Base-by-base conservation (phyloP, 2,329 filamentous ascomycete genomes). In the Graphilbum ipis-grandicollis region DNA sequence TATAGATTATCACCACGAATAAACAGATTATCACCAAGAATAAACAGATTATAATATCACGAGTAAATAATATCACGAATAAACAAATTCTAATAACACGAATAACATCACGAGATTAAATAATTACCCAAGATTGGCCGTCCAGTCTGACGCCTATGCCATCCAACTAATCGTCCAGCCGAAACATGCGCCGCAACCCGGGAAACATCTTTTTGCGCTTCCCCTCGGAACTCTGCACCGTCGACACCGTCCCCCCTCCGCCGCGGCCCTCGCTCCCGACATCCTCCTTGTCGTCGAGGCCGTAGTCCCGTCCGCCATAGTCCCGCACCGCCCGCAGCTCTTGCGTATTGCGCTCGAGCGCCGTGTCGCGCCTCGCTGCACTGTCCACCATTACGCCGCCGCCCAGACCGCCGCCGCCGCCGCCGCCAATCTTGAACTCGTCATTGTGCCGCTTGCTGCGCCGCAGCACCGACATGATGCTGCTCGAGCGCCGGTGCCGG, bases 181-280 rank as follows among this genome's bases (percentile, higher is more conserved):
- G 53, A 55, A 83, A 79, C 52, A 78, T 76, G 52, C 63, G 70
- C 51, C 78, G 70, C 50, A 83, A 54, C 38, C 62, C 57, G 31
- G 66, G 65, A 53, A 83, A 82, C 55, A 76, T 79, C 65, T 81
- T 82, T 58, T 68, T 71, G n/a, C n/a, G n/a, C 57, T 56, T 64
- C 43, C 7, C 9, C 2, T n/a, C n/a, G n/a, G n/a, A n/a, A n/a
- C n/a, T n/a, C n/a, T n/a, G n/a, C 42, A 48, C 17, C 46, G 47
- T 8, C 47, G 50, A n/a, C 53, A 48, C 18, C 49, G 44, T 7
- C 23, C 23, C 23, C 7, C 8, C 23, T 7, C 8, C 23, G 7
- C 6, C 22, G 2, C 17, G 21, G 13, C 12, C 15, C 19, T 33
- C 32, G 18, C 29, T 29, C n/a, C 36, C 40, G 5, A 22, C 26